Evolutionary conservation across 305 asterid genomes (phyloP).

Genomic region (Fraxinus albicans): DNA sequence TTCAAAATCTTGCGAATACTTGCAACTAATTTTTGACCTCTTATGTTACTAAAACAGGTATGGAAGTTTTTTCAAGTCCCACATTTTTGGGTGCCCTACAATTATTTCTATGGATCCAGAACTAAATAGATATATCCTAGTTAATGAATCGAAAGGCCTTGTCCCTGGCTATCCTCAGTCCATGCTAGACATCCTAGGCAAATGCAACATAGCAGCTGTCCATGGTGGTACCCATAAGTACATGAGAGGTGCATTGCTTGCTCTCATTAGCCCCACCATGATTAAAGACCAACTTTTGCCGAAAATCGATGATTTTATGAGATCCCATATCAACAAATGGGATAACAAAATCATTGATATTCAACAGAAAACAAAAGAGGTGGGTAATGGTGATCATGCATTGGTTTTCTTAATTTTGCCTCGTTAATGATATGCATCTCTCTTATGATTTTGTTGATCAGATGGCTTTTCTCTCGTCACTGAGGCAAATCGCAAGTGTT

Average conservation of each 20-base stretch:
- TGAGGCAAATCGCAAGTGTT: constrained; percentile 77
- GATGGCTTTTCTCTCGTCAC: constrained; percentile 92
- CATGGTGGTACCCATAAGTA: constrained; percentile 89
- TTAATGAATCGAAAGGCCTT: constrained; percentile 83
- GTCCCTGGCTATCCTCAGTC: constrained; percentile 98
- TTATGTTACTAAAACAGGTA: constrained; percentile 40
- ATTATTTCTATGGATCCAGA: constrained; percentile 95
- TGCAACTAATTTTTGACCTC: constrained; percentile 10
- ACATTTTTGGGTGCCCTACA: constrained; percentile 89
- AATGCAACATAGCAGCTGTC: constrained; percentile 90
- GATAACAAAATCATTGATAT: constrained; percentile 64
- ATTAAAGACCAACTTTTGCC: constrained; percentile 75
- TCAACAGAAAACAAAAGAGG: constrained; percentile 96
- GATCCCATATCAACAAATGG: constrained; percentile 80
- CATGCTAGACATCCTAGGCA: constrained; percentile 88
- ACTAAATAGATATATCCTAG: constrained; percentile 67
- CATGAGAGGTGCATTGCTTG: constrained; percentile 92
- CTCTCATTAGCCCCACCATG: constrained; percentile 86
- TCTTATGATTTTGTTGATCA: constrained; percentile 24
- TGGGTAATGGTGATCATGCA: constrained; percentile 19
- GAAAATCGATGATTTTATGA: constrained; percentile 81
- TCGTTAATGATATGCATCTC: constrained; percentile 28
- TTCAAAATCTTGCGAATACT: neutral
- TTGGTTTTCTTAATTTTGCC: constrained; percentile 12
- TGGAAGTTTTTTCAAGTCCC: constrained; percentile 85